These are phyloP conservation scores for Beauveria caledonica DNA, from an alignment of 2,329 filamentous ascomycete species.

Conservation along the genomic window DNA sequence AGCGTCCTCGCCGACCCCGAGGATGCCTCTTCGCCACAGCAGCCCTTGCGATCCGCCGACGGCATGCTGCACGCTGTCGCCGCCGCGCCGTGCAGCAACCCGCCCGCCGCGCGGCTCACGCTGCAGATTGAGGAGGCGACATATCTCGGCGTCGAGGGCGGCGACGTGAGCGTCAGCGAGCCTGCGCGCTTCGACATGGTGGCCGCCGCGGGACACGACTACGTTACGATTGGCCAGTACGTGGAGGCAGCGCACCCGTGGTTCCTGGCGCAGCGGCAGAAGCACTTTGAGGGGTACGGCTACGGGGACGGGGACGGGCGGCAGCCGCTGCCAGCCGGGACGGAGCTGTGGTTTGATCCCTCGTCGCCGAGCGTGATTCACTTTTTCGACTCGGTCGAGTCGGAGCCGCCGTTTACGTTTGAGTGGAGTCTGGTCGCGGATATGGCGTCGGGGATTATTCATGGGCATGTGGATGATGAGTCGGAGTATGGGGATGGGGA, in stretches of 20 bases:
- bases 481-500: background rate
- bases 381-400: slow-evolving; percentile 5
- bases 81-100: background rate
- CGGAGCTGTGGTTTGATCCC: slow-evolving; percentile 8
- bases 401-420: slow-evolving; percentile 3
- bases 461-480: background rate
- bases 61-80: background rate
- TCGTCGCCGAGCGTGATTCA: background rate
- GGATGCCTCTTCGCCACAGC: background rate
- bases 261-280: background rate
- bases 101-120: background rate
- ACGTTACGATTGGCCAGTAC: slow-evolving; percentile 1
- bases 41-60: background rate
- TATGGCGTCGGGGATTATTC: background rate
- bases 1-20: background rate
- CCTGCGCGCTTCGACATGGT: background rate
- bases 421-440: slow-evolving; percentile 1
- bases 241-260: background rate
- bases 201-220: background rate
- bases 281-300: background rate
- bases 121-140: background rate
- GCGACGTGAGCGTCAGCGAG: background rate
- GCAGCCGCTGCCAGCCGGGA: background rate
- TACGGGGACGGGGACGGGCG: background rate
- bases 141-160: slow-evolving; percentile 1